Conservation (phyloP, 225 moss, liverwort and hornwort genomes). For the Physcomitrium patens region DNA sequence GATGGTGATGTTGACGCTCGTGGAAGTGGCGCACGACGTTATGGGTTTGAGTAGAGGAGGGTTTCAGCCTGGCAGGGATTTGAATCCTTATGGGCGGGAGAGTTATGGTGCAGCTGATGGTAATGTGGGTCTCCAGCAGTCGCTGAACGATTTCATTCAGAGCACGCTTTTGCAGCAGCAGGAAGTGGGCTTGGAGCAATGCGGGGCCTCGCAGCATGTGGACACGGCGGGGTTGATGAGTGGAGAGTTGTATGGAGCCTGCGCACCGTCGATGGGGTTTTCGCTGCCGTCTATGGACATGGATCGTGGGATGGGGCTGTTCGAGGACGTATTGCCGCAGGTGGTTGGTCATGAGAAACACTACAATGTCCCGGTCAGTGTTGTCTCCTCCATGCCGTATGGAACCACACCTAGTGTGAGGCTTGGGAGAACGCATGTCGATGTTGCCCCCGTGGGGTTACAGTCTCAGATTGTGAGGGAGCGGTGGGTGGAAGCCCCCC, state of each 20-base stretch:
- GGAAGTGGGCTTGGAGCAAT: constrained; percentile 5
- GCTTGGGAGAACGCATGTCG: background rate
- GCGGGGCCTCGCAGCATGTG: background rate
- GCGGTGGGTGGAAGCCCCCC: constrained; percentile 25
- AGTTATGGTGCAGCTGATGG: constrained; percentile 22
- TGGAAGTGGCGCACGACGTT: constrained; percentile 23
- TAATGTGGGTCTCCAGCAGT: constrained; percentile 35
- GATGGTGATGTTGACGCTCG: constrained; percentile 32
- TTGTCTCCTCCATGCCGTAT: background rate
- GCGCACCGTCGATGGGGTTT: constrained; percentile 5
- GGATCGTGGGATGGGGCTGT: background rate
- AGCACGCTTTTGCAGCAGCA: constrained; percentile 32
- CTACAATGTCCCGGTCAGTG: background rate
- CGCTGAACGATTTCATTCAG: constrained; percentile 29
- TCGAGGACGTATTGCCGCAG: constrained; percentile 31
- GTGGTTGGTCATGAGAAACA: constrained; percentile 18
- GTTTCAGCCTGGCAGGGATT: constrained; percentile 23
- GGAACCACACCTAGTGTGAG: constrained; percentile 10
- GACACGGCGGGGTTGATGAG: background rate
- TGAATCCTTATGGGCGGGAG: constrained; percentile 10
- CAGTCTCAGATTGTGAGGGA: constrained; percentile 23
- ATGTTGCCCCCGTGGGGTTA: background rate
- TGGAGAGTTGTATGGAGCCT: background rate
- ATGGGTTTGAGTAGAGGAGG: constrained; percentile 40
- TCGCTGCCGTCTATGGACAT: background rate